Evolutionary conservation across 2,329 filamentous ascomycete species (phyloP).

Genomic region (Trichoderma sp.): DNA sequence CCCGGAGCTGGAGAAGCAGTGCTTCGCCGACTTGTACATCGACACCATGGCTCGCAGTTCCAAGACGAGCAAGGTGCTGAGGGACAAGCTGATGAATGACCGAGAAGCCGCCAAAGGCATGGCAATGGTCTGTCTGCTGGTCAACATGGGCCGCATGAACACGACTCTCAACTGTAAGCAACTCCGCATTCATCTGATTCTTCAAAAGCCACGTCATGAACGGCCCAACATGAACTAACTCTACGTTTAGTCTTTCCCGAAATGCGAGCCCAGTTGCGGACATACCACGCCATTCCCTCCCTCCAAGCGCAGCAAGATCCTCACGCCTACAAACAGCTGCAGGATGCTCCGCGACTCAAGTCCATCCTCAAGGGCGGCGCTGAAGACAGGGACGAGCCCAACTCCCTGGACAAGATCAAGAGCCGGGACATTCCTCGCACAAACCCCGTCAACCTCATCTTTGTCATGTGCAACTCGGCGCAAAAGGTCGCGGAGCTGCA

Average conservation of each 20-base stretch:
- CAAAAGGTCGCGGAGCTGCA: constrained; percentile 91
- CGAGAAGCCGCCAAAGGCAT: constrained; percentile 92
- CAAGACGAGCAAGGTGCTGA: constrained; percentile 97
- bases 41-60: constrained; percentile 98
- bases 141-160: constrained; percentile 98
- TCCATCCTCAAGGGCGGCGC: constrained; percentile 96
- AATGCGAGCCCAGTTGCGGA: constrained; percentile 96
- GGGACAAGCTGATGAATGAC: constrained; percentile 93
- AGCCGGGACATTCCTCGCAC: constrained; percentile 67
- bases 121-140: constrained; percentile 98
- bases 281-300: constrained; percentile 96
- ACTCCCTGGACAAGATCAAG: constrained; percentile 81
- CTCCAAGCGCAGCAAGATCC: constrained; percentile 93
- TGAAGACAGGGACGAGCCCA: constrained; percentile 84
- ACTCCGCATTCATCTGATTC: neutral
- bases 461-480: constrained; percentile 87
- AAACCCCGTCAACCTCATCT: constrained; percentile 96
- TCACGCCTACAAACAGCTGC: constrained; percentile 95
- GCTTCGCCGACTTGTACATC: constrained; percentile 95
- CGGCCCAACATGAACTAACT: neutral
- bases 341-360: constrained; percentile 93
- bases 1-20: constrained; percentile 62
- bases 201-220: constrained; percentile 24
- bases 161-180: constrained; percentile 91
- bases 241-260: constrained; percentile 82